Conservation (phyloP, 1,284 basidiomycete genomes). For the Apiotrichum siamense region DNA sequence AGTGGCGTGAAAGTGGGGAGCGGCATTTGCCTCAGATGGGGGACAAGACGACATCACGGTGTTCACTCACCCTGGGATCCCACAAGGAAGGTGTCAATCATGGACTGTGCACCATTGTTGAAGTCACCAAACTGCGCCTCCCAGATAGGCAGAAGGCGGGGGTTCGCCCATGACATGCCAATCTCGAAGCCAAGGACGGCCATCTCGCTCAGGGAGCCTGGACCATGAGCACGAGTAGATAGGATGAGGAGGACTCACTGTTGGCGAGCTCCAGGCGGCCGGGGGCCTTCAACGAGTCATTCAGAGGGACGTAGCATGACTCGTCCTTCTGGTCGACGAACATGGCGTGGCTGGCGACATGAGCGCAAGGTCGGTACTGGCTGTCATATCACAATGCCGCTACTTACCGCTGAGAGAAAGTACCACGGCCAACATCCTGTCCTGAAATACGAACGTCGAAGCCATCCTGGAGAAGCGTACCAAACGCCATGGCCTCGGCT, state of each 20-base stretch:
- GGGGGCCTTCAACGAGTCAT: constrained; percentile 51
- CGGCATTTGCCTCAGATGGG: too few relatives aligned
- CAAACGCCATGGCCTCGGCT: constrained; percentile 81
- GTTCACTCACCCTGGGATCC: constrained; percentile 69
- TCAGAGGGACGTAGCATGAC: constrained; percentile 68
- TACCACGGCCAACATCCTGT: constrained; percentile 83
- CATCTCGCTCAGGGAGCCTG: constrained; percentile 78
- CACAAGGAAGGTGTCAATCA: constrained; percentile 79
- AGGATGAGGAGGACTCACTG: constrained; percentile 51
- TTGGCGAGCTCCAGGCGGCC: constrained; percentile 77
- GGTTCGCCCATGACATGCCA: constrained; percentile 77
- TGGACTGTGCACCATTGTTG: constrained; percentile 80
- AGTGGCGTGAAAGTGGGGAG: too few relatives aligned
- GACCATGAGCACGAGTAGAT: too few relatives aligned
- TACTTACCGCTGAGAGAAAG: constrained; percentile 72
- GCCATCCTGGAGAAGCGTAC: constrained; percentile 70
- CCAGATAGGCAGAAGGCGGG: constrained; percentile 75
- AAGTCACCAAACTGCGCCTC: constrained; percentile 87
- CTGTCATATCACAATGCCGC: not conserved
- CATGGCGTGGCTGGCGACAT: constrained; percentile 69
- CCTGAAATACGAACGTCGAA: constrained; percentile 77
- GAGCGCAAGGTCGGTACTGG: constrained; percentile 1
- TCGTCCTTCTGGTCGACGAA: constrained; percentile 78
- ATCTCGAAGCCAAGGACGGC: constrained; percentile 80
- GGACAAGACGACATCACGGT: too few relatives aligned